These are phyloP conservation scores for Glycine soja DNA, from an alignment of 306 rosid genomes.

Conservation along the genomic window DNA sequence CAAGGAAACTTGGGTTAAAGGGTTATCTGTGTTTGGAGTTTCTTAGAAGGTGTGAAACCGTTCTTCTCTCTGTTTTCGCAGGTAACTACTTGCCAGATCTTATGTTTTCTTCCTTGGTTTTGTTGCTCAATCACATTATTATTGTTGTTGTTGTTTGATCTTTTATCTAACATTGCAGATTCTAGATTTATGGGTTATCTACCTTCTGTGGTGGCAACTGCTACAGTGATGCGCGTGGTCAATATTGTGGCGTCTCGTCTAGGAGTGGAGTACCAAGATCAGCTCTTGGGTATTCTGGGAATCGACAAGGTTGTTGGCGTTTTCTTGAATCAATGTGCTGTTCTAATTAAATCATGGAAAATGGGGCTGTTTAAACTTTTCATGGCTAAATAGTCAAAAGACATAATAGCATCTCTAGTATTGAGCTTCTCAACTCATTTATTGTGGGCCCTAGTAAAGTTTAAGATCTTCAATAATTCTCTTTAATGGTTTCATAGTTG, in stretches of 20 bases:
- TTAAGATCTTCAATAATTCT: neutral
- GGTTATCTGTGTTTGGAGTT: constrained; percentile 74
- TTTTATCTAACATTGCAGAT: constrained; percentile 55
- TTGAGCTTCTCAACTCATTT: neutral
- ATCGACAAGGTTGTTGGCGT: constrained; percentile 69
- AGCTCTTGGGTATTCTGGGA: constrained; percentile 70
- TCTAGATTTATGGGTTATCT: constrained; percentile 63
- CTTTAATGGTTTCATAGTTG: too few species aligned
- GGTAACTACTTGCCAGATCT: constrained; percentile 51
- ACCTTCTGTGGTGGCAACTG: constrained; percentile 79
- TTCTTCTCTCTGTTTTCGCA: constrained; percentile 62
- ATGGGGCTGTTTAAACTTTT: neutral
- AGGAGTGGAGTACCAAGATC: constrained; percentile 64
- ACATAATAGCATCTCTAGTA: neutral
- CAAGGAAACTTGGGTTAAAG: constrained; percentile 74
- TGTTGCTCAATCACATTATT: neutral
- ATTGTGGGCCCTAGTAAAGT: neutral
- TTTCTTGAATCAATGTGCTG: neutral
- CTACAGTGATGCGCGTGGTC: constrained; percentile 77
- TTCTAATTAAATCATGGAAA: neutral
- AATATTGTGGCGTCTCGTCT: constrained; percentile 65
- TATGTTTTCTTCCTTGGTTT: neutral
- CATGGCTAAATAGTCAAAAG: neutral
- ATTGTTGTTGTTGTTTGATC: too few species aligned
- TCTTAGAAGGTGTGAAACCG: constrained; percentile 63